phyloP scores from a whole-genome alignment of 495 filamentous ascomycete species.

The Penicillium robsamsonii region DNA sequence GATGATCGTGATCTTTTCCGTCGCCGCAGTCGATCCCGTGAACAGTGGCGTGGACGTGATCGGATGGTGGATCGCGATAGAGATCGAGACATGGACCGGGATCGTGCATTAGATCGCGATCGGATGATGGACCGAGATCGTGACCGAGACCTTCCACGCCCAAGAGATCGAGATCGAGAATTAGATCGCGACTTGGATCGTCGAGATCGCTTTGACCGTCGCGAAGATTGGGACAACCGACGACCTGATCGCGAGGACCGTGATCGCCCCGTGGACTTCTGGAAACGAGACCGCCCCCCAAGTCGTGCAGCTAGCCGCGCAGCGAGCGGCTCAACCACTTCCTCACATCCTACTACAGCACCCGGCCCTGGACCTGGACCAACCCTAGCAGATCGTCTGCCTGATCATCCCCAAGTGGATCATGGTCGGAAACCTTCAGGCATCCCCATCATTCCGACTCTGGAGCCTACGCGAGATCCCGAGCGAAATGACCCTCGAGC shows the following conservation, averaged over 20 bases:
- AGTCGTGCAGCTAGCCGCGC: conserved; percentile 44
- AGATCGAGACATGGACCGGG: conserved; percentile 38
- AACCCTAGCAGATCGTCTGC: conserved; percentile 15
- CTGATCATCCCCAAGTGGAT: conserved; percentile 29
- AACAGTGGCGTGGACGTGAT: conserved; percentile 53
- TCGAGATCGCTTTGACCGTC: conserved; percentile 47
- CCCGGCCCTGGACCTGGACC: conserved; percentile 1
- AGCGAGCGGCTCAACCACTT: conserved; percentile 28
- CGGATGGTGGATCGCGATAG: conserved; percentile 39
- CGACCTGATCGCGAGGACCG: conserved; percentile 50
- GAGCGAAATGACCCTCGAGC: conserved; percentile 42
- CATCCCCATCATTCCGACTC: conserved; percentile 22
- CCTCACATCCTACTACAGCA: conserved; percentile 21
- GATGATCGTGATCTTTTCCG: conserved; percentile 62
- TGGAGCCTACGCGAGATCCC: conserved; percentile 42
- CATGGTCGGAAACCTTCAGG: conserved; percentile 40
- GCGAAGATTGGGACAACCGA: conserved; percentile 42
- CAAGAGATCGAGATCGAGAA: conserved; percentile 38
- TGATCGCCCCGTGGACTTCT: conserved; percentile 58
- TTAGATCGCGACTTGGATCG: conserved; percentile 37
- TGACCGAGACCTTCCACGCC: conserved; percentile 25
- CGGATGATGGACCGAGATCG: conserved; percentile 32
- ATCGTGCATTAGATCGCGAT: conserved; percentile 37
- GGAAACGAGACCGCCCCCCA: conserved; percentile 50
- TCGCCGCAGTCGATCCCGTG: conserved; percentile 67